A percentile compares a stretch with the other conserved stretches of the same genome.
phyloP scores from a whole-genome alignment of 106 monocot species.

The Dendrobium nobile region DNA sequence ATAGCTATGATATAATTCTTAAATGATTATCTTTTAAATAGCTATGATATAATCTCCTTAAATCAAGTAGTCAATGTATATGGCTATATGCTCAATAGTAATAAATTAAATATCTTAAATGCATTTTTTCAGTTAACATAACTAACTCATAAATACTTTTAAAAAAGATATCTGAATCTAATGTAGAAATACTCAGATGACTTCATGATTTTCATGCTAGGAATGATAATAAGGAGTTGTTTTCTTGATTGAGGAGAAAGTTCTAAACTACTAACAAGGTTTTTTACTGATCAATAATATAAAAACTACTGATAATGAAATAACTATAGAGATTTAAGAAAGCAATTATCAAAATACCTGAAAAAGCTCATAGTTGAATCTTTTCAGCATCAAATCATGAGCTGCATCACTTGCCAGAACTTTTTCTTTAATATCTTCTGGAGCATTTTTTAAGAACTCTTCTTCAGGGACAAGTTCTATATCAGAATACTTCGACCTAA shows the following conservation, averaged over 20 bases:
- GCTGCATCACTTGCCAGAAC: slow-evolving; percentile 39
- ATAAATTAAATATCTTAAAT: neutral
- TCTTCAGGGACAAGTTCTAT: slow-evolving; percentile 86
- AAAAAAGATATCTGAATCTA: neutral
- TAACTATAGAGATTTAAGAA: neutral
- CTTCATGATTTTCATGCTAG: neutral
- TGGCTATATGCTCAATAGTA: neutral
- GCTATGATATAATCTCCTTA: neutral
- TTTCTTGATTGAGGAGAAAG: neutral
- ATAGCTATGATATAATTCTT: neutral
- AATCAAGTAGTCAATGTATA: neutral
- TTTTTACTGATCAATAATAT: neutral
- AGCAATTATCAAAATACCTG: slow-evolving; percentile 37
- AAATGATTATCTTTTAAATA: neutral
- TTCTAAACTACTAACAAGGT: neutral
- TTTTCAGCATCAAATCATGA: slow-evolving; percentile 95
- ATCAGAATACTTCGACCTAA: slow-evolving; percentile 74
- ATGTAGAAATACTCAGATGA: neutral
- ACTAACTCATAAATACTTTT: neutral
- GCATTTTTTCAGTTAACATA: neutral
- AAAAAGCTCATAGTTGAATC: slow-evolving; percentile 82
- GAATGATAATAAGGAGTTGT: neutral
- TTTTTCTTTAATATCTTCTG: slow-evolving; percentile 61
- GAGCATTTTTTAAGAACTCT: slow-evolving; percentile 61
- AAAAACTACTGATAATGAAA: neutral